A percentile compares a stretch with the other conserved stretches of the same genome.
Conservation (phyloP, 2,329 filamentous ascomycete genomes). For the Xylariaceae sp. region DNA sequence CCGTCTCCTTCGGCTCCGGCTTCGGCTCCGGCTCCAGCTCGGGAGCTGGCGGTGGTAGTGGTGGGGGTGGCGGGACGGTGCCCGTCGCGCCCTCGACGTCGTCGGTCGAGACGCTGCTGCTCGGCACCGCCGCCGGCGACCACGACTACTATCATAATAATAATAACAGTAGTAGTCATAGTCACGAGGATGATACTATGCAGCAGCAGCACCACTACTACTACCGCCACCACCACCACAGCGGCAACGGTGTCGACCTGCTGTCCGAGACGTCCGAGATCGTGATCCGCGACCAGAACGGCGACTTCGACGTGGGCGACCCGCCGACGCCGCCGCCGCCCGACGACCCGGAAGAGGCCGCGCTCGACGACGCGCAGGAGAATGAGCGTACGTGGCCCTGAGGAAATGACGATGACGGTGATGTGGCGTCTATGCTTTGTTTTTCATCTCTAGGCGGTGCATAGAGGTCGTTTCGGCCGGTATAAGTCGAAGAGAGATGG, state of each 20-base stretch:
- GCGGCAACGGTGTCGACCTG: slow-evolving; percentile 32
- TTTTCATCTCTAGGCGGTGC: too few relatives aligned
- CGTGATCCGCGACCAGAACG: slow-evolving; percentile 54
- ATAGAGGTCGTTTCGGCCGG: too few relatives aligned
- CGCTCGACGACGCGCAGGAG: slow-evolving; percentile 50
- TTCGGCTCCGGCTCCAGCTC: too few relatives aligned
- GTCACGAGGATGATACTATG: too few relatives aligned
- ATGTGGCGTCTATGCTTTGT: too few relatives aligned
- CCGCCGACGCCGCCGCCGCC: slow-evolving; percentile 46
- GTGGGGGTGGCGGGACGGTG: neutral
- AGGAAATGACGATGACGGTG: too few relatives aligned
- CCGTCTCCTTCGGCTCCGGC: too few relatives aligned
- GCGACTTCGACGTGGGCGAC: slow-evolving; percentile 54
- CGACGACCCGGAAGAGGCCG: slow-evolving; percentile 48
- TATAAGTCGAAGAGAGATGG: neutral
- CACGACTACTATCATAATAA: neutral
- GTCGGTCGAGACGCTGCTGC: slow-evolving; percentile 39
- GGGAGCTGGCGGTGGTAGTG: neutral
- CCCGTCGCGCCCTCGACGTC: slow-evolving; percentile 17
- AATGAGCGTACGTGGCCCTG: slow-evolving; percentile 46
- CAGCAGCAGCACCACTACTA: neutral
- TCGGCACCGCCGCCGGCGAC: too few relatives aligned
- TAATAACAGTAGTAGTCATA: too few relatives aligned
- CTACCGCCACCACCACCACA: neutral
- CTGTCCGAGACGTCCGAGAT: slow-evolving; percentile 45